Base-by-base conservation (phyloP, 2,329 filamentous ascomycete species). In the Trichoderma oligosporum region DNA sequence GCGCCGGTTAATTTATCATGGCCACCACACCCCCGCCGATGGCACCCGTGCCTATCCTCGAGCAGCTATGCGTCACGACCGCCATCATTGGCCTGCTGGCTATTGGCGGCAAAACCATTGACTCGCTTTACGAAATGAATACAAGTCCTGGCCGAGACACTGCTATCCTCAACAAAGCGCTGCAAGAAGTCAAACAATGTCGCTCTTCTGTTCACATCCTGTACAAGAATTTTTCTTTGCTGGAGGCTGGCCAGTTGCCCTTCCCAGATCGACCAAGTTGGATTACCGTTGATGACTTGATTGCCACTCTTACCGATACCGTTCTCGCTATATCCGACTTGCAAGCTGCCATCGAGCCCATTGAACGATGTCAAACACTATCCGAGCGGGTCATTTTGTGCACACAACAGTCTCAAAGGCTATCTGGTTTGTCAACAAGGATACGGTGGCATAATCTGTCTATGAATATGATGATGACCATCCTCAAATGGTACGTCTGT, bases 381-480 rank as follows among this genome's bases (percentile, higher is more conserved):
- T 29, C 45, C 18, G 33, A 51, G 27, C 53, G 53, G 31, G 55
- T 61, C 38, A 55, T 61, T 8, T 47, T 22, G 12, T 57, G 58
- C 46, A 24, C 41, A 0, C 24, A 57, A 12, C 46, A 57, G 8
- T 29, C 58, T 1, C 33, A 51, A 12, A 47, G 45, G 22, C 41
- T 60, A 14, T 36, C 55, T 8, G 48, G 48, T 5, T 61, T 73
- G 4, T 72, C 67, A 45, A 65, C 68, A 2, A 64, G 71, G 5
- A 66, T 73, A 7, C 66, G 68, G 27, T 73, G 70, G 69, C 71
- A 73, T 62, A 71, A 70, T 45, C 62, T 73, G 18, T 72, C 71
- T n/a, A 71, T 73, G 62, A 70, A 69, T 14, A 70, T 73, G 66
- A 71, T 73, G 66, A 71, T 70, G 65, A 73, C 71, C 4, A 70